Evolutionary conservation across 2,329 filamentous ascomycete species (phyloP), one percentile per base, ranked within the genome.

Genomic region (Chaetomium olivaceum): DNA sequence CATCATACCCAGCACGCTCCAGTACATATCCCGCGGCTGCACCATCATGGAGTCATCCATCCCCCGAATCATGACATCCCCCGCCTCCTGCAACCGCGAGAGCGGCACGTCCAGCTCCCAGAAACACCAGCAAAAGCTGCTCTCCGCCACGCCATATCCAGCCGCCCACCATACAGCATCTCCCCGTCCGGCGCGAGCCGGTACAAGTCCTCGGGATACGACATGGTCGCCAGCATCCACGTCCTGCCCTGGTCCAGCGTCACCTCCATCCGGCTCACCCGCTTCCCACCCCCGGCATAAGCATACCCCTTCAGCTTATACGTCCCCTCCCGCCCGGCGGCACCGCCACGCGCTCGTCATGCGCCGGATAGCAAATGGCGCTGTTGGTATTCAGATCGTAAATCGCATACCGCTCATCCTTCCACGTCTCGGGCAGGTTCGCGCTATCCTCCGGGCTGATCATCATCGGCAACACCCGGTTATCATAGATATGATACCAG

Each of bases 1-100:
- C 93, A 97, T 97, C 93, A 97, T 97, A 0, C 93, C 93, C 48
- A 97, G 80, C 2, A 96, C 92, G 67, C 88, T 93, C 93, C 93
- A 97, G 79, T 97, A 97, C 91, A 97, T 95, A 73, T 97, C 93
- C 67, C 91, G 85, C 4, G 93, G 93, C 75, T 96, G 92, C 0
- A 91, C 81, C 77, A 91, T 91, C 86, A 97, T 89, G 62, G 89
- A 86, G 70, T 97, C 93, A 71, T 97, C 93, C 92, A 97, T 96
- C 4, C 89, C 90, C 54, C 93, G 85, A 5, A 96, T 88, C 73
- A 96, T 83, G 46, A 97, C 87, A 72, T 93, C 92, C 52, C 87
- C 85, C 0, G 91, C 85, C 2, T 78, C 78, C 50, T 81, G 80
- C 19, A 97, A 80, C 27, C 91, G 87, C 0, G 81, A 73, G 0